phyloP scores from a whole-genome alignment of 805 yeast genomes.

The Lipomyces orientalis region DNA sequence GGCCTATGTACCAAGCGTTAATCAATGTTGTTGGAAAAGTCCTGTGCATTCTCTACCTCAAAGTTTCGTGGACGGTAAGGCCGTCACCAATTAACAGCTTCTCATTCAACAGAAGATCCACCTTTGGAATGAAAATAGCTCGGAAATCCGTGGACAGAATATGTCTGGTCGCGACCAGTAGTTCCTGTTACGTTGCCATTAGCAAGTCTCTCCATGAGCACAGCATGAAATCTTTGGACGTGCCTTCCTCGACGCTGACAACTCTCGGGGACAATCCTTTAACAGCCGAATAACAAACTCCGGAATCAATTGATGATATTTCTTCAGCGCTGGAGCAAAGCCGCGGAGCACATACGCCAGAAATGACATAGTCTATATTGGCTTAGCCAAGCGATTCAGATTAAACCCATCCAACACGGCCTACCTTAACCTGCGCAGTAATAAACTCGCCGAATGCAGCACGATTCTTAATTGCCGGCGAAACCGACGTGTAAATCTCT shows the following conservation, averaged over 20 bases:
- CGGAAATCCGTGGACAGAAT: slow-evolving; percentile 90
- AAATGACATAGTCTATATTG: slow-evolving; percentile 75
- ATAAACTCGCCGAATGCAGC: slow-evolving; percentile 85
- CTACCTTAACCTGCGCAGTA: slow-evolving; percentile 80
- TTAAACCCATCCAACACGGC: not conserved
- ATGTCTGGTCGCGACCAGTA: slow-evolving; percentile 92
- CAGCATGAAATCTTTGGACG: not conserved
- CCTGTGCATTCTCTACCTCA: slow-evolving; percentile 50
- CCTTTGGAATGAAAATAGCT: slow-evolving; percentile 78
- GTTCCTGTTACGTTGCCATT: slow-evolving; percentile 52
- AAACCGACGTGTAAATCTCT: slow-evolving; percentile 68
- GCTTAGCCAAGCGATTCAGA: not conserved
- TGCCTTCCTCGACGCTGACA: slow-evolving; percentile 81
- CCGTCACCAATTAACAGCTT: slow-evolving; percentile 90
- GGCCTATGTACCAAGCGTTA: slow-evolving; percentile 52
- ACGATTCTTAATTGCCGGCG: slow-evolving; percentile 77
- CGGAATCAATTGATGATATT: slow-evolving; percentile 71
- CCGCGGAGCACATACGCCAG: slow-evolving; percentile 91
- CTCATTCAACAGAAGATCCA: slow-evolving; percentile 85
- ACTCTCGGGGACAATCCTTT: slow-evolving; percentile 94
- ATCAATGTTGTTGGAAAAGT: not conserved
- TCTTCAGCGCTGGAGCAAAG: slow-evolving; percentile 67
- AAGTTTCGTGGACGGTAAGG: slow-evolving; percentile 84
- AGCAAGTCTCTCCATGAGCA: not conserved
- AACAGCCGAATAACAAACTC: slow-evolving; percentile 82